Evolutionary conservation across 116 monocot species (phyloP), one percentile per base, ranked within the genome.

Genomic region (Posidonia oceanica): DNA sequence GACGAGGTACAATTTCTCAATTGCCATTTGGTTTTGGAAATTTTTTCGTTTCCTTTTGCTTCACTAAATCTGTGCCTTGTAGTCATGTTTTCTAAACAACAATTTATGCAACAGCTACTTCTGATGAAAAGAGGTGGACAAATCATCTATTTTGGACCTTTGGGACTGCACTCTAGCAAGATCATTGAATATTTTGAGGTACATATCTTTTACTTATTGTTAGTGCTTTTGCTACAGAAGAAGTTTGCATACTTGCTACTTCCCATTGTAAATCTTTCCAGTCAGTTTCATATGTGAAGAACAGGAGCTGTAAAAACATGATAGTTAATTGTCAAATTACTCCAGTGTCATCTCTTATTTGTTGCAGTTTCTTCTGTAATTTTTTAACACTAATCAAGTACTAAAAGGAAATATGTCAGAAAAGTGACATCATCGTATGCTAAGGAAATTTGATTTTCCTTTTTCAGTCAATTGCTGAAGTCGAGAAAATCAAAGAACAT

Each of bases 121-220:
- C 61, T 91, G 36, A 67, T 91, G 83, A 91, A 91, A 65, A 75
- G 91, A 83, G 91, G 88, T 17, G 91, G 91, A 52, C 78, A 76
- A 76, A 74, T 81, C 65, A 88, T 91, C 44, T 91, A 85, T 63
- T 67, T 80, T 22, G 91, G 91, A 68, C 81, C 87, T 17, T 52
- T 91, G 52, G 91, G 91, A 2, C 75, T 38, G 15, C 72, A 80
- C 42, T 92, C 92, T 17, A 40, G 64, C 22, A 73, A 88, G 63
- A 69, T 92, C 37, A 68, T 92, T 15, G 75, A 82, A 68, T 92
- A 92, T 59, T 92, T 92, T 77, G 83, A 88, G 88, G 92, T 88
- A 41, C 61, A 63, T 57, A 63, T 52, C 15, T 55, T 29, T 29
- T n/a, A 1, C 4, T 20, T 4, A 12, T 15, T 53, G 17, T 48